Evolutionary conservation across 2,329 filamentous ascomycete species (phyloP).

Genomic region (Talaromyces rugulosus): DNA sequence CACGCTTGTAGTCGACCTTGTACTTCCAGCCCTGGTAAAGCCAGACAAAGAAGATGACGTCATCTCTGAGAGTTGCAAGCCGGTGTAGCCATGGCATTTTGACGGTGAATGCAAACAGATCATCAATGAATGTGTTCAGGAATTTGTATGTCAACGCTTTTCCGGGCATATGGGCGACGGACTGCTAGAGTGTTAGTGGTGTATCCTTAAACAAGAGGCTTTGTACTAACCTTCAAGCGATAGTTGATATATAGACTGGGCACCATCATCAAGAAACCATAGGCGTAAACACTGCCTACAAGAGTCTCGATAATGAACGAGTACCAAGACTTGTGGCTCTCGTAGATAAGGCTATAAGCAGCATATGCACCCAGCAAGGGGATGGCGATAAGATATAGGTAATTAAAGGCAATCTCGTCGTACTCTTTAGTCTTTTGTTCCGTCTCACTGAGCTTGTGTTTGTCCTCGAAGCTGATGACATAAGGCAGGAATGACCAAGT

Average conservation of each 20-base stretch:
- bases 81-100: conserved; percentile 97
- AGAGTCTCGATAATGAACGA: conserved; percentile 92
- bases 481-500: conserved; percentile 74
- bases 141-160: conserved; percentile 99
- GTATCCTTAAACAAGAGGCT: conserved; percentile 3
- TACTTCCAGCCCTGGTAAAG: conserved; percentile 93
- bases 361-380: conserved; percentile 88
- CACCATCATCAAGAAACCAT: conserved; percentile 99
- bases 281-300: conserved; percentile 93
- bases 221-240: conserved; percentile 66
- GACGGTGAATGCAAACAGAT: conserved; percentile 97
- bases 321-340: conserved; percentile 97
- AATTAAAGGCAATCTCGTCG: conserved; percentile 95
- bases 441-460: conserved; percentile 89
- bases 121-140: conserved; percentile 97
- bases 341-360: conserved; percentile 84
- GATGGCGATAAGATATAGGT: conserved; percentile 88
- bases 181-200: conserved; percentile 32
- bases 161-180: conserved; percentile 90
- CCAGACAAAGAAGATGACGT: conserved; percentile 98
- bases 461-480: conserved; percentile 84
- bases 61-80: conserved; percentile 85
- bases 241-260: conserved; percentile 98
- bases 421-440: conserved; percentile 99
- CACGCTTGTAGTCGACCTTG: conserved; percentile 81